These are phyloP conservation scores for Hortaea werneckii DNA, from an alignment of 2,329 filamentous ascomycete genomes.

Conservation along the genomic window DNA sequence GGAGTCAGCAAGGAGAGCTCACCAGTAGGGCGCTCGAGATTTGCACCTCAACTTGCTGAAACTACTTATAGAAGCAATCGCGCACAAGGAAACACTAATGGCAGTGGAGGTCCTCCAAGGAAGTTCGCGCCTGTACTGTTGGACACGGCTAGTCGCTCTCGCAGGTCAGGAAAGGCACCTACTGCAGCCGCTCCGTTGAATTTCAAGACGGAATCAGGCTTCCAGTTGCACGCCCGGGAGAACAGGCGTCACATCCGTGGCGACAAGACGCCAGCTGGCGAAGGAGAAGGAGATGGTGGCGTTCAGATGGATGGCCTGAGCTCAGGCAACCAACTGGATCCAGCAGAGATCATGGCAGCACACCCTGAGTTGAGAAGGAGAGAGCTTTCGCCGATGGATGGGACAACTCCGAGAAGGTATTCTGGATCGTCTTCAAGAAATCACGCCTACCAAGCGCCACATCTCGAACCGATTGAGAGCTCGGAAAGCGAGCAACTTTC, in stretches of 20 bases:
- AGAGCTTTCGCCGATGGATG: conserved; percentile 20
- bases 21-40: conserved; percentile 15
- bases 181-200: conserved; percentile 33
- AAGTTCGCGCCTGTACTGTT: conserved; percentile 71
- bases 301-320: neutral
- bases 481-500: conserved; percentile 39
- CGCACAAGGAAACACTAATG: conserved; percentile 4
- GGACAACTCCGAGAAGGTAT: conserved; percentile 22
- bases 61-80: conserved; percentile 20
- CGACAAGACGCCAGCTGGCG: conserved; percentile 7
- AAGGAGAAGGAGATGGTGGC: conserved; percentile 1
- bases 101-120: conserved; percentile 22
- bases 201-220: conserved; percentile 49
- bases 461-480: conserved; percentile 51
- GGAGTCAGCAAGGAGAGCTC: conserved; percentile 4
- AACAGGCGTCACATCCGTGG: conserved; percentile 21
- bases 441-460: conserved; percentile 52
- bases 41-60: conserved; percentile 25
- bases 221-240: conserved; percentile 20
- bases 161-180: conserved; percentile 54
- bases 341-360: conserved; percentile 7
- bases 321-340: neutral
- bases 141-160: conserved; percentile 64
- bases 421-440: conserved; percentile 23
- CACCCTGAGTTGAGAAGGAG: conserved; percentile 13